Evolutionary conservation across 805 yeast genomes (phyloP), one percentile per base, ranked within the genome.

Genomic region (Lachancea cidri): DNA sequence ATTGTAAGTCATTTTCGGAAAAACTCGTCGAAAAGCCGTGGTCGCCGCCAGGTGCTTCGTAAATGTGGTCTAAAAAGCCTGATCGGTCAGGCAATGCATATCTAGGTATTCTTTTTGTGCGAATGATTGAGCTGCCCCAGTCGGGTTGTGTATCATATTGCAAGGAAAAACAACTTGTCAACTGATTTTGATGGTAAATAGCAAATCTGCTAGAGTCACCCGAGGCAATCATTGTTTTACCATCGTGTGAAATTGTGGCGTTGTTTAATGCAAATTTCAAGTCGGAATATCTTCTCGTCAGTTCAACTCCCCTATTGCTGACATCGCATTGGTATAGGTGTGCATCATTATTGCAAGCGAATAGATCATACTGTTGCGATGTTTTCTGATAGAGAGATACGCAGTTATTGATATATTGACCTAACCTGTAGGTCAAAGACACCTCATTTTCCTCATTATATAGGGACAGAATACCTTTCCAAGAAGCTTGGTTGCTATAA

Each of bases 261-360:
- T 85, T 85, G 55, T 89, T 89, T 45, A 88, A 68, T 4, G 94
- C 81, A 31, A 79, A 76, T 33, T 78, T 79, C 42, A 80, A 69
- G 46, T 73, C 66, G 58, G 46, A 78, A 53, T 35, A 73, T 64
- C 50, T 65, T 65, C 36, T 66, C 50, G 30, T 74, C 57, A 62
- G 41, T 9, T 70, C 66, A 13, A 74, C 65, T 8, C 73, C 72
- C 4, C 76, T 61, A 44, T 70, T 72, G 31, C 63, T 55, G 6
- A 87, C 69, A 49, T 81, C 82, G 41, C 86, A 71, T 38, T 73
- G 66, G 55, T 88, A 86, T 38, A 88, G 65, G 39, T 75, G 68
- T 33, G 78, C 74, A 60, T 89, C 98, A 59, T 89, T 89, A 59
- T 88, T 89, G 62, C 96, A 88, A 17, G 86, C 76, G 45, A 77